Evolutionary conservation across 176 grass and related monocot species (phyloP).

Genomic region (Avena eriantha): DNA sequence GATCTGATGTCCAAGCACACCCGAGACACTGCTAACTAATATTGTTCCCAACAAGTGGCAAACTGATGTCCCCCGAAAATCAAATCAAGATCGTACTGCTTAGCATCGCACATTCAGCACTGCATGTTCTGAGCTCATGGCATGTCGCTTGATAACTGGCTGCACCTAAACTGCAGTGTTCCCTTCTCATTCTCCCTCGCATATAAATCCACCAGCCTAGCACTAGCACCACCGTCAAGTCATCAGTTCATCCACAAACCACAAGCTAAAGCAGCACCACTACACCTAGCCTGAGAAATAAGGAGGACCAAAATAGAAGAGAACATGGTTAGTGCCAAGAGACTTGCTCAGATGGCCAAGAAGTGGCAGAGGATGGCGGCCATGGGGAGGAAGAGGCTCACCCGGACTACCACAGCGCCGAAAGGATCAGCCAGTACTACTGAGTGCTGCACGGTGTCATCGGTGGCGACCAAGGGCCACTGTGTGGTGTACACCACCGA

Average conservation of each 20-base stretch:
- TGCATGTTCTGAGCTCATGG: background rate
- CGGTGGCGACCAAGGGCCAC: conserved; percentile 52
- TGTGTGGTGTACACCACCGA: conserved; percentile 53
- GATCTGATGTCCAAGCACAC: background rate
- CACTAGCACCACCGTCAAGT: background rate
- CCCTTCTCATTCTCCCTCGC: background rate
- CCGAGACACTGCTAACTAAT: background rate
- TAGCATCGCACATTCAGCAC: background rate
- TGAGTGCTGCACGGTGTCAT: background rate
- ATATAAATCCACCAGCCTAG: background rate
- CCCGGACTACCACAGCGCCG: background rate
- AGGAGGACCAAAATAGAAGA: background rate
- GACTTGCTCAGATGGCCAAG: conserved; percentile 42
- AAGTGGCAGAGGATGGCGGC: conserved; percentile 56
- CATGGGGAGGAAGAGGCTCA: conserved; percentile 48
- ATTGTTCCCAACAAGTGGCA: conserved; percentile 1
- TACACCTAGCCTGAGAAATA: background rate
- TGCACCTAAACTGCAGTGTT: background rate
- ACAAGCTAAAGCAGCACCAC: conserved; percentile 3
- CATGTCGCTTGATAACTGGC: background rate
- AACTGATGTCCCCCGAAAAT: background rate
- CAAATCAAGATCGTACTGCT: conserved; percentile 6
- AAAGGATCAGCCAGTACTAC: background rate
- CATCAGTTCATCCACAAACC: conserved; percentile 8
- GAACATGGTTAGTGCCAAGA: conserved; percentile 55